phyloP scores from a whole-genome alignment of 2,329 filamentous ascomycete genomes.

The Cyphellophora europaea region DNA sequence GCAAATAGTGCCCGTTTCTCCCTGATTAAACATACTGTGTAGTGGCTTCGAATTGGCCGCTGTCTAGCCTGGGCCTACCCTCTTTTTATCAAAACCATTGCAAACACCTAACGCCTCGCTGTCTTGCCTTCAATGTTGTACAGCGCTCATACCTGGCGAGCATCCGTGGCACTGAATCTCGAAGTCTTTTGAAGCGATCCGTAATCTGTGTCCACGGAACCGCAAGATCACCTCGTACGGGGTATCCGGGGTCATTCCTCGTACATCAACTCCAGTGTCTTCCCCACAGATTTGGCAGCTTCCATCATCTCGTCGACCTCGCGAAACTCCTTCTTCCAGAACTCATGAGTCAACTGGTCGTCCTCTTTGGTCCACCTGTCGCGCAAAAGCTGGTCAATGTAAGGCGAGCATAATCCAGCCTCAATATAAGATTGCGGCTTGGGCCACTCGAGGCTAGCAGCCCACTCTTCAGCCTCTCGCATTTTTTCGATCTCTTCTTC shows the following conservation, averaged over 20 bases:
- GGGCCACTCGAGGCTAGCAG: constrained; percentile 5
- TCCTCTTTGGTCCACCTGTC: constrained; percentile 14
- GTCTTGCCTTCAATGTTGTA: no score
- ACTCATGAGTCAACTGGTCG: constrained; percentile 8
- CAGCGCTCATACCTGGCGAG: no score
- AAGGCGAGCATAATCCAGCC: constrained; percentile 7
- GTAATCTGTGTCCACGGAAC: no score
- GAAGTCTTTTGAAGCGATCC: constrained; percentile 2
- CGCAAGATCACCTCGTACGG: no score
- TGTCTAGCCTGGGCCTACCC: no score
- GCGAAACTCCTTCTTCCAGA: constrained; percentile 13
- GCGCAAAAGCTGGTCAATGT: constrained; percentile 11
- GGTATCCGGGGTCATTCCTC: constrained; percentile 9
- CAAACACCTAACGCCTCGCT: no score
- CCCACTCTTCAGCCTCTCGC: constrained; percentile 15
- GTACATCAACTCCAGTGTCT: constrained; percentile 9
- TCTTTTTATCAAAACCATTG: no score
- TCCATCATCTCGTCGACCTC: constrained; percentile 9
- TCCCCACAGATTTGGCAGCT: constrained; percentile 8
- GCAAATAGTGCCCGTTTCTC: no score
- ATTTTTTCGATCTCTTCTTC: constrained; percentile 12
- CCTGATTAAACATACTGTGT: no score
- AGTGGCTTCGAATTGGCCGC: no score
- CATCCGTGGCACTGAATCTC: no score
- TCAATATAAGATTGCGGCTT: constrained; percentile 12